phyloP scores from a whole-genome alignment of 129 eudicot genomes.

The Lonicera japonica region DNA sequence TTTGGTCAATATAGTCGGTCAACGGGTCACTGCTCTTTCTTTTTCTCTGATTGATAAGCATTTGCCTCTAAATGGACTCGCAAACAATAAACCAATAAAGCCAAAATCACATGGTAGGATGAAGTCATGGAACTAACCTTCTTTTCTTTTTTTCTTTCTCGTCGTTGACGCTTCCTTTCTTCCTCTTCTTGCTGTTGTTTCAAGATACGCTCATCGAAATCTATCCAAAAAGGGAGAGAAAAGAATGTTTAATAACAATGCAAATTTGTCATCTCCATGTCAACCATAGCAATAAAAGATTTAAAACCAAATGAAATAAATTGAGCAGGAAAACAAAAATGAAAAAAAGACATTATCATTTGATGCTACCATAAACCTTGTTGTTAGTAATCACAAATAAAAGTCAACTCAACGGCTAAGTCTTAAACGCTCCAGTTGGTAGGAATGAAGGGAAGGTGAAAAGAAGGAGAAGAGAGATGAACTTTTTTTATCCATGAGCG shows the following conservation, averaged over 20 bases:
- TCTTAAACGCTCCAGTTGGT: neutral
- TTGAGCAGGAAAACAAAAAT: no score
- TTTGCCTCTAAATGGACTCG: neutral
- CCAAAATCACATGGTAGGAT: no score
- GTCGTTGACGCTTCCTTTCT: constrained; percentile 84
- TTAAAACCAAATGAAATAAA: neutral
- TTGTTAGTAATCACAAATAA: neutral
- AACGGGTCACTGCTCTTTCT: neutral
- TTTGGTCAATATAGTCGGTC: no score
- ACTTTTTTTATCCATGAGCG: no score
- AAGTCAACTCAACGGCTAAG: neutral
- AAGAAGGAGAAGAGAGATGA: no score
- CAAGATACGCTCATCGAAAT: constrained; percentile 83
- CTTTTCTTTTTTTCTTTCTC: constrained; percentile 92
- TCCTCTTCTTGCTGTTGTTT: constrained; percentile 96
- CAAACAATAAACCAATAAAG: no score
- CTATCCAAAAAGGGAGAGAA: constrained; percentile 27
- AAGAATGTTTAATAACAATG: constrained; percentile 7
- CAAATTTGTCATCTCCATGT: neutral
- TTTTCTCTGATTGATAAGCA: neutral
- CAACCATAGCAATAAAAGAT: no score
- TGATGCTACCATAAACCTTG: neutral
- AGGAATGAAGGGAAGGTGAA: no score
- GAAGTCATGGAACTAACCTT: constrained; percentile 49
- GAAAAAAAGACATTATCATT: neutral